Evolutionary conservation across 2,329 filamentous ascomycete genomes (phyloP), one percentile per base, ranked within the genome.

Genomic region (Cercospora sp.): DNA sequence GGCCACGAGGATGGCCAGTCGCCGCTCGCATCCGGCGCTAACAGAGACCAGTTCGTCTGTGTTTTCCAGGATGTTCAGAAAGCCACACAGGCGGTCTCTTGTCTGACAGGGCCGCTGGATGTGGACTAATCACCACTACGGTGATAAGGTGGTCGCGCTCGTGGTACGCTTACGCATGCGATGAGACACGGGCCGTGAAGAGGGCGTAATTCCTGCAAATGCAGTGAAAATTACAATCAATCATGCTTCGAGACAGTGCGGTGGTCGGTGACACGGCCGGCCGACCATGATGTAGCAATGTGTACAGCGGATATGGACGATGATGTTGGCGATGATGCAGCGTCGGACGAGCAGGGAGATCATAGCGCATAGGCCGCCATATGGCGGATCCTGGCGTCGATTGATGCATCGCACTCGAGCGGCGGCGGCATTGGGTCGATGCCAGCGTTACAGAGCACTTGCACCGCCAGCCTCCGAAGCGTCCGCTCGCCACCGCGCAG

Each of bases 141-240:
- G 53, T 31, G 53, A 57, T 28, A 45, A 55, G 48, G 65, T 23
- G 57, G 55, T 55, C 28, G 61, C 28, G 42, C 57, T 20, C n/a
- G 33, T 42, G 66, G 66, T 67, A 67, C 65, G 66, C 66, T 64
- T 67, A 57, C 55, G 65, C 60, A 62, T 55, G 66, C 64, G 66
- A 67, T 64, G 55, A 57, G 39, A 36, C 48, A 62, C 66, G 57
- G 61, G 39, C 62, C 61, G 57, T 60, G 51, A 33, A 51, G 39
- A 57, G 12, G 53, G 26, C 53, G 53, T 23, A 26, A n/a, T 57
- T 20, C 20, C 16, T 30, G 53, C 28, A 7, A 30, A 28, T 57
- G 53, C 45, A 48, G 45, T 48, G 45, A 45, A 30, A 23, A 48
- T 42, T 53, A 30, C 26, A 57, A 18, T 31, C 23, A 28, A 30